Evolutionary conservation across 2,329 filamentous ascomycete species (phyloP).

Genomic region (Aspergillus sp.): DNA sequence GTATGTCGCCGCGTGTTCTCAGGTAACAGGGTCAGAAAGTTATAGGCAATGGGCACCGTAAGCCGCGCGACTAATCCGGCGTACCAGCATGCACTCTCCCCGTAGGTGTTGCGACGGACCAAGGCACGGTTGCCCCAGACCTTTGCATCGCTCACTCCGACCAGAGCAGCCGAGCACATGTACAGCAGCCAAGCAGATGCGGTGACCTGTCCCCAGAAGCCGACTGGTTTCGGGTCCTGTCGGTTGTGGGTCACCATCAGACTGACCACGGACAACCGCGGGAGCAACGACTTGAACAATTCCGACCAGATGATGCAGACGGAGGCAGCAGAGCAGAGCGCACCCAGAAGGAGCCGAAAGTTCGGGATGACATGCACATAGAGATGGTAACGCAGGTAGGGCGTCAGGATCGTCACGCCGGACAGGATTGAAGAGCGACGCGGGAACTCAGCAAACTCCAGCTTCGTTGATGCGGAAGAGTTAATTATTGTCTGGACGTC

Average conservation of each 20-base stretch:
- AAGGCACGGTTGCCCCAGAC: conserved; percentile 96
- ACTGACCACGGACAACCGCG: conserved; percentile 64
- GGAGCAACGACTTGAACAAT: conserved; percentile 73
- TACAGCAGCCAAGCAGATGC: conserved; percentile 87
- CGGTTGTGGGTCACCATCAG: conserved; percentile 60
- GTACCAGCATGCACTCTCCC: conserved; percentile 94
- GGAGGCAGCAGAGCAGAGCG: conserved; percentile 66
- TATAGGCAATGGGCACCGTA: conserved; percentile 88
- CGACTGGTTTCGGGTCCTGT: conserved; percentile 65
- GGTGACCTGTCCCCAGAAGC: conserved; percentile 77
- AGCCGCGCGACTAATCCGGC: conserved; percentile 85
- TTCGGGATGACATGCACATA: conserved; percentile 69
- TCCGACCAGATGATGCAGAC: conserved; percentile 88
- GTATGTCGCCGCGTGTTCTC: conserved; percentile 66
- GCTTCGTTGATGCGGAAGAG: conserved; percentile 68
- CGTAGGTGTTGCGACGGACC: conserved; percentile 82
- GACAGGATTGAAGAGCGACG: conserved; percentile 51
- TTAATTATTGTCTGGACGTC: conserved; percentile 77
- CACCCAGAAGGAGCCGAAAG: conserved; percentile 58
- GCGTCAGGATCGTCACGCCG: conserved; percentile 60
- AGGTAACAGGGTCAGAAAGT: conserved; percentile 87
- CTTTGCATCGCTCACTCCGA: conserved; percentile 83
- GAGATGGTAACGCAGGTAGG: conserved; percentile 72
- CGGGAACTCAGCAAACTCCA: conserved; percentile 63
- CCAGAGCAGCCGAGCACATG: conserved; percentile 87